Evolutionary conservation across 2,329 filamentous ascomycete species (phyloP), one percentile per base, ranked within the genome.

Genomic region (Orbilia quercus): DNA sequence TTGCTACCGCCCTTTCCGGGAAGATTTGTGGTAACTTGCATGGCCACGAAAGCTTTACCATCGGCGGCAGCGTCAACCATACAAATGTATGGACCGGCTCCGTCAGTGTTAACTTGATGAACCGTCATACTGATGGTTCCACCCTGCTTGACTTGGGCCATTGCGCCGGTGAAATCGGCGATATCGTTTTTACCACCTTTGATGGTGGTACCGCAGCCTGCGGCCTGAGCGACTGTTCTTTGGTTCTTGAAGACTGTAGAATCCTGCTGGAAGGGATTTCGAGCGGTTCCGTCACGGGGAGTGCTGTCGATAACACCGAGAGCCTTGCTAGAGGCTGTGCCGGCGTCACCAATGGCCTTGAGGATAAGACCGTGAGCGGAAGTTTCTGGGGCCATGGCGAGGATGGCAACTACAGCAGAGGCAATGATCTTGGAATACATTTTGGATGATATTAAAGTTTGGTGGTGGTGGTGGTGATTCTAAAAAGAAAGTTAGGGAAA

Each of bases 211-310:
- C 87, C 86, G 76, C 87, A 83, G 22, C 83, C 83, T 40, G 83
- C 82, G 11, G 83, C 84, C 6, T 22, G 11, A 1, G 23, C 60
- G 31, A 73, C 60, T 7, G 45, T 48, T 38, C 69, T 44, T 59
- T 66, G 69, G 54, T 57, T 36, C 11, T 22, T 40, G 84, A 89
- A 89, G 64, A 86, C 85, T 58, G 87, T 90, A 55, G 83, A 83
- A 76, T 89, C 88, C 75, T 85, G 84, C 81, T 90, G 87, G 82
- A 88, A 89, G 48, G 87, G 87, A 54, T 83, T 81, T 72, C 87
- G 84, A 11, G 81, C 79, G 20, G 87, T 88, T 42, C 87, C 87
- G 75, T 88, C 86, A 73, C 87, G 87, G 42, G 87, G 87, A 55
- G 86, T 89, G 76, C 77, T 78, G 50, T 83, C 81, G 79, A 85